phyloP scores from a whole-genome alignment of 108 stramenopile genomes.

The Nannochloropsis gaditana region DNA sequence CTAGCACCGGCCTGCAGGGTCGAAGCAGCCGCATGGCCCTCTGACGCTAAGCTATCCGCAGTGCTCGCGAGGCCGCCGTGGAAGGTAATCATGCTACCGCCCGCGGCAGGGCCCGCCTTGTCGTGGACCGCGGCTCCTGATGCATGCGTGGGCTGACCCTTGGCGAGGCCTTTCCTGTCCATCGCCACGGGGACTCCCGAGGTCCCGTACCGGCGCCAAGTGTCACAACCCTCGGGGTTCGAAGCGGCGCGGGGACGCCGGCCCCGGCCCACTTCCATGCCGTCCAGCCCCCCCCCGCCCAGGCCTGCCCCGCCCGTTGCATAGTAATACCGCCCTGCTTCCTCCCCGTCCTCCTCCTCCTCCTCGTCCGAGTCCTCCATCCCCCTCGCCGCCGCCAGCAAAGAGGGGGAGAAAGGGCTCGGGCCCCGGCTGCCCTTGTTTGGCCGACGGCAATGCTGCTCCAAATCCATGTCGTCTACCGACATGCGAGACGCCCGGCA shows the following conservation, averaged over 20 bases:
- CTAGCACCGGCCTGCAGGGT: not conserved
- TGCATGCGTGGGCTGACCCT: too few relatives aligned
- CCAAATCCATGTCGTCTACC: not conserved
- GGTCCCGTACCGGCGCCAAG: not conserved
- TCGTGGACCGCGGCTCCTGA: too few relatives aligned
- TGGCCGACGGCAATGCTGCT: not conserved
- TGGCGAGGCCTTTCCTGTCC: not conserved
- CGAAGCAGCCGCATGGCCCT: not conserved
- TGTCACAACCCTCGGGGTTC: not conserved
- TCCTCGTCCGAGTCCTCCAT: not conserved
- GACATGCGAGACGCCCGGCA: not conserved
- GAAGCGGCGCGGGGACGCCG: not conserved
- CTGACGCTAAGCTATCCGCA: not conserved
- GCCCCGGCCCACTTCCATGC: not conserved
- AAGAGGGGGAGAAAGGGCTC: not conserved
- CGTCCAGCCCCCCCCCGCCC: not conserved
- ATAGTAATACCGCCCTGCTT: not conserved
- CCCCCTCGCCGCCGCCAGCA: not conserved
- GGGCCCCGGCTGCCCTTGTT: not conserved
- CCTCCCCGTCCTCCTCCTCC: not conserved
- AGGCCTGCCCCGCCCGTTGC: not conserved
- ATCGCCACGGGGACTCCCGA: not conserved
- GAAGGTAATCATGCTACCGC: slow-evolving; percentile 11
- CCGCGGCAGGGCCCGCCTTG: not conserved
- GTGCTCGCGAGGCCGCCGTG: slow-evolving; percentile 18